Evolutionary conservation across 768 basidiomycete genomes (phyloP).

Genomic region (Tylopilus cervinicoccineus): DNA sequence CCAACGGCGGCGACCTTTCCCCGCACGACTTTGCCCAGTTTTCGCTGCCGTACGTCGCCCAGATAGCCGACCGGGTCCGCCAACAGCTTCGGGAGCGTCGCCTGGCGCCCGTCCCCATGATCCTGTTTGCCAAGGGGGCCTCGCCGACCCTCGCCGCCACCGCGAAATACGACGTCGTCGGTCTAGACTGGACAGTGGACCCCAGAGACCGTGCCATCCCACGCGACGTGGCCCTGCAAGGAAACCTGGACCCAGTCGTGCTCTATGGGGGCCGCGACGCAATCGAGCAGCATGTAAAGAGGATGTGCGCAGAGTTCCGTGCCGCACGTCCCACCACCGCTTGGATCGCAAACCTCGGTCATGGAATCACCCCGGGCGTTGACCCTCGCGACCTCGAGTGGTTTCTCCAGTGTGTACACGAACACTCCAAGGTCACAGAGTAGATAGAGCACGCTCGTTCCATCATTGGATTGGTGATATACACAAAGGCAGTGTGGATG

Average conservation of each 20-base stretch:
- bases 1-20: slow-evolving; percentile 90
- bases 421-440: slow-evolving; percentile 50
- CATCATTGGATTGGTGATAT: slow-evolving; percentile 15
- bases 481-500: slow-evolving; percentile 18
- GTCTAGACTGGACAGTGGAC: slow-evolving; percentile 89
- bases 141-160: slow-evolving; percentile 67
- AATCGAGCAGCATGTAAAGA: slow-evolving; percentile 81
- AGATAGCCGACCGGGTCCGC: slow-evolving; percentile 71
- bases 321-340: slow-evolving; percentile 46
- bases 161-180: slow-evolving; percentile 81
- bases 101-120: slow-evolving; percentile 71
- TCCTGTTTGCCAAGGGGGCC: slow-evolving; percentile 93
- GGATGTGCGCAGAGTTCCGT: slow-evolving; percentile 76
- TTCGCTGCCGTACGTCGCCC: slow-evolving; percentile 72
- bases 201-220: slow-evolving; percentile 61
- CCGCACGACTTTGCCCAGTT: slow-evolving; percentile 82
- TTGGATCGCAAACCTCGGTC: slow-evolving; percentile 98
- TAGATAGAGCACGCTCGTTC: slow-evolving; percentile 4
- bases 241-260: slow-evolving; percentile 88
- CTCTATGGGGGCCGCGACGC: slow-evolving; percentile 84
- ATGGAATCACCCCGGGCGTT: slow-evolving; percentile 95
- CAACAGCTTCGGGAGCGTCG: slow-evolving; percentile 47
- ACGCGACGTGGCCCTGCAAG: slow-evolving; percentile 71
- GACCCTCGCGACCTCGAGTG: slow-evolving; percentile 89
- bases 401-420: slow-evolving; percentile 89